Conservation (phyloP, 2,329 filamentous ascomycete genomes). For the Penicillium hordei region DNA sequence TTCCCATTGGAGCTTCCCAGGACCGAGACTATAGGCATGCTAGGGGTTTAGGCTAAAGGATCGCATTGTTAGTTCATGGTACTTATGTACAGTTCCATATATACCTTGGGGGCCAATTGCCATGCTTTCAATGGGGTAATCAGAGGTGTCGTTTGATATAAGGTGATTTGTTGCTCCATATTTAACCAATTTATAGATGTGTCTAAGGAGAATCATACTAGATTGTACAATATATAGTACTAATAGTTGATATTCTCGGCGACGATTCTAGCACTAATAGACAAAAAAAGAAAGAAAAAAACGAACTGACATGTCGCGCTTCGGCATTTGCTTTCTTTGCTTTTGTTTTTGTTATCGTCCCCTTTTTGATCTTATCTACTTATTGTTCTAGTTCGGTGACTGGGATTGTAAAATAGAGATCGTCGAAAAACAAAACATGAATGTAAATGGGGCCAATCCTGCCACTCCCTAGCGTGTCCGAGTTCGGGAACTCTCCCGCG, state of each 20-base stretch:
- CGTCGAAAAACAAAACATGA: neutral
- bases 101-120: neutral
- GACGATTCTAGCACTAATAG: neutral
- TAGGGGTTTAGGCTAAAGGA: neutral
- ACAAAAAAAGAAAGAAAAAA: neutral
- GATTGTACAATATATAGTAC: no score
- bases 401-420: neutral
- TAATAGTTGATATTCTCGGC: neutral
- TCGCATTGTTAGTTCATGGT: neutral
- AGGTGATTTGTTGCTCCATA: neutral
- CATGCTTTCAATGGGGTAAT: neutral
- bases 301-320: neutral
- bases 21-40: neutral
- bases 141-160: no score
- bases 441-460: neutral
- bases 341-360: neutral
- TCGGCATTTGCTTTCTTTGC: neutral
- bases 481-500: neutral
- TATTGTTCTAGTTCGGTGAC: neutral
- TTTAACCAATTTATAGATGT: neutral
- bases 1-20: neutral
- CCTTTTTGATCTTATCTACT: neutral
- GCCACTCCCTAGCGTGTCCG: neutral
- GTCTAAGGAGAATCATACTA: neutral
- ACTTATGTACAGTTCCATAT: neutral